These are phyloP conservation scores for Apiotrichum porosum DNA, from an alignment of 1,284 basidiomycete species.

Conservation along the genomic window DNA sequence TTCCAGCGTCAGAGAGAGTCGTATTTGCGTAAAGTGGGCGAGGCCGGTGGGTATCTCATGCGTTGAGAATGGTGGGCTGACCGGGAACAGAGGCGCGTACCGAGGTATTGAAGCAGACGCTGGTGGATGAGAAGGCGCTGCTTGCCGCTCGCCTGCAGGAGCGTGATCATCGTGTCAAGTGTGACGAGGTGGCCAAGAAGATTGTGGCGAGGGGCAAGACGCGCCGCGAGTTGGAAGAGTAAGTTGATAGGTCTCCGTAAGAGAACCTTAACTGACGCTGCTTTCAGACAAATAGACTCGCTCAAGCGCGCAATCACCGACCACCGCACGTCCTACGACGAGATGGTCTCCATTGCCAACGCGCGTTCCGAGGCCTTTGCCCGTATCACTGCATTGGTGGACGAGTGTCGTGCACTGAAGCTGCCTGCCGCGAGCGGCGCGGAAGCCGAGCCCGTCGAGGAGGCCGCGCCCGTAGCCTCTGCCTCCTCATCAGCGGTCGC, in stretches of 20 bases:
- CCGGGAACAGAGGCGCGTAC: constrained; percentile 13
- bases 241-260: constrained; percentile 3
- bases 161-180: constrained; percentile 35
- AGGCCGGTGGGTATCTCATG: constrained; percentile 28
- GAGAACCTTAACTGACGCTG: background rate
- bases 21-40: constrained; percentile 23
- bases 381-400: constrained; percentile 29
- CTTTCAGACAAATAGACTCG: constrained; percentile 28
- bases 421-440: constrained; percentile 18
- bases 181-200: constrained; percentile 37
- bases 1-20: constrained; percentile 29
- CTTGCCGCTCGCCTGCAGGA: constrained; percentile 23
- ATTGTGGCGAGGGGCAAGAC: constrained; percentile 30
- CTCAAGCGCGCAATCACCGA: constrained; percentile 29
- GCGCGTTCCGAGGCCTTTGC: constrained; percentile 30
- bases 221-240: constrained; percentile 39
- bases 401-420: constrained; percentile 33
- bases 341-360: constrained; percentile 22
- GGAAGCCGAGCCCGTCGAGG: background rate
- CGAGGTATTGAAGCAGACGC: constrained; percentile 18
- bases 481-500: background rate
- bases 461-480: background rate
- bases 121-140: constrained; percentile 32
- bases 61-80: background rate
- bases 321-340: constrained; percentile 26